Percentiles rank a stretch among this genome's conserved stretches.
Conservation (phyloP, 192 early-diverging fungal species). For the Umbelopsis sp. region DNA sequence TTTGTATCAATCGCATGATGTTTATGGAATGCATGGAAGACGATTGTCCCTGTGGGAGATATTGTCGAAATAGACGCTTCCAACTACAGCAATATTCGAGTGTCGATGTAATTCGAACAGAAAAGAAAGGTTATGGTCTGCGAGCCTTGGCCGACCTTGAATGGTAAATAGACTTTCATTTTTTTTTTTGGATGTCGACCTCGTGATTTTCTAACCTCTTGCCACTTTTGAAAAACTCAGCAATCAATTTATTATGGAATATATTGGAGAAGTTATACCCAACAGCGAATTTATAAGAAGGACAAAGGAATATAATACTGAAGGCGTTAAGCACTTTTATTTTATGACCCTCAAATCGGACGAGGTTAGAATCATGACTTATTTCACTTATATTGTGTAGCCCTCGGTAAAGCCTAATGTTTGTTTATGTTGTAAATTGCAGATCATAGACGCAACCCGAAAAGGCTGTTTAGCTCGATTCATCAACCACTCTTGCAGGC, state of each 20-base stretch:
- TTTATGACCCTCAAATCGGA: constrained; percentile 96
- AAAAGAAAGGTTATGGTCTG: constrained; percentile 94
- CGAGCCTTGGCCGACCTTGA: constrained; percentile 64
- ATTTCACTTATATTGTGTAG: not conserved
- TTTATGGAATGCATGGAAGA: constrained; percentile 91
- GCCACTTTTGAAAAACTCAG: constrained; percentile 34
- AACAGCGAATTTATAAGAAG: constrained; percentile 81
- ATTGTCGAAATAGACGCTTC: constrained; percentile 92
- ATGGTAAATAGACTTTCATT: constrained; percentile 53
- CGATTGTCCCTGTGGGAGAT: constrained; percentile 84
- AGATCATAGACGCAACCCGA: constrained; percentile 94
- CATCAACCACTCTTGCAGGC: constrained; percentile 97
- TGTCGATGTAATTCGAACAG: constrained; percentile 87
- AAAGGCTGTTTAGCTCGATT: constrained; percentile 94
- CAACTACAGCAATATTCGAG: constrained; percentile 82
- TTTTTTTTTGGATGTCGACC: constrained; percentile 4
- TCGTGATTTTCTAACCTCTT: not conserved
- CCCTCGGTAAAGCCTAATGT: not conserved
- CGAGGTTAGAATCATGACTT: constrained; percentile 57
- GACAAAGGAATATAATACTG: constrained; percentile 75
- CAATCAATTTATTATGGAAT: constrained; percentile 95
- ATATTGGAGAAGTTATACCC: constrained; percentile 94
- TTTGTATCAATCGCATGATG: constrained; percentile 92
- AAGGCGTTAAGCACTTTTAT: constrained; percentile 92
- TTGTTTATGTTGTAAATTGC: not conserved